Conservation (phyloP, 331 rosid species). For the Ulmus americana region DNA sequence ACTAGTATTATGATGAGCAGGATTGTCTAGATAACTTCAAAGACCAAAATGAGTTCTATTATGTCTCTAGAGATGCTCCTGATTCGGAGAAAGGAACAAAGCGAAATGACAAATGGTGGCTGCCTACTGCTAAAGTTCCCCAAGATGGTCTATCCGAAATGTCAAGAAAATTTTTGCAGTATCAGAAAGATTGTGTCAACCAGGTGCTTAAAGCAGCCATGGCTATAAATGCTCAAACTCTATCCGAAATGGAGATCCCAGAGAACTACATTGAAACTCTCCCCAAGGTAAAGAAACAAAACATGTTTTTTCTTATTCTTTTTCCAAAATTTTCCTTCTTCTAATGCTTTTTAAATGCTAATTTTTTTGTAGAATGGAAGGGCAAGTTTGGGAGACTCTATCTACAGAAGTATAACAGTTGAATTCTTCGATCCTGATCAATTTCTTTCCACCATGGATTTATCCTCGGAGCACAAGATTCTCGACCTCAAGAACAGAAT, state of each 20-base stretch:
- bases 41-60: constrained; percentile 67
- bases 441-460: constrained; percentile 65
- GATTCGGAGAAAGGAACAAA: constrained; percentile 47
- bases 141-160: constrained; percentile 63
- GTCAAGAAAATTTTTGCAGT: constrained; percentile 74
- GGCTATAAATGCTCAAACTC: constrained; percentile 94
- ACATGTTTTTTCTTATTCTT: not conserved
- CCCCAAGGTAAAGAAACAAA: constrained; percentile 60
- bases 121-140: constrained; percentile 82
- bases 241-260: constrained; percentile 90
- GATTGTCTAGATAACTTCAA: constrained; percentile 80
- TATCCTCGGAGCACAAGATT: constrained; percentile 85
- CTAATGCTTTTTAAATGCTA: not conserved
- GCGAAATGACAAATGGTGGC: constrained; percentile 92
- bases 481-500: constrained; percentile 83
- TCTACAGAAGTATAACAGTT: constrained; percentile 69
- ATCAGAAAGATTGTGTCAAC: constrained; percentile 91
- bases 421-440: constrained; percentile 91
- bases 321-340: not conserved
- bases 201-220: constrained; percentile 99
- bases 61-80: constrained; percentile 58
- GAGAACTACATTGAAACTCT: constrained; percentile 87
- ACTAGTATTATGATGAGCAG: constrained; percentile 38
- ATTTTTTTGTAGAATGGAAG: constrained; percentile 67
- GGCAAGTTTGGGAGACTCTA: constrained; percentile 87